Evolutionary conservation across 768 basidiomycete genomes (phyloP).

Genomic region (Inosperma sp.): DNA sequence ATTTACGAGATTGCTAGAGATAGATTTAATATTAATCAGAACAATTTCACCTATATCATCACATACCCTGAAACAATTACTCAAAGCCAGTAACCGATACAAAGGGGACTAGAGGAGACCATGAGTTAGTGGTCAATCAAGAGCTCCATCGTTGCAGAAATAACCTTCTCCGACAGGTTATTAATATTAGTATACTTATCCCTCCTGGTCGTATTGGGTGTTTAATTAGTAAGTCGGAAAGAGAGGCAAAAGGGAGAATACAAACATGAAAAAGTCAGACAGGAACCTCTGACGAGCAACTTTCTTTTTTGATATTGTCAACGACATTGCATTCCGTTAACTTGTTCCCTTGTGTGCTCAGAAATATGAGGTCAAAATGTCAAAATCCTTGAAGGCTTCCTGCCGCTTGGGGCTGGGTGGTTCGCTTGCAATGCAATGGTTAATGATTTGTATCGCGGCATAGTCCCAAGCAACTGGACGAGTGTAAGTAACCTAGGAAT

Average conservation of each 20-base stretch:
- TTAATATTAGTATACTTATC: not conserved
- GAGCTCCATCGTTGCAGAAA: not conserved
- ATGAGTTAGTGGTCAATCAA: too few species aligned
- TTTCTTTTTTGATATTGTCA: not conserved
- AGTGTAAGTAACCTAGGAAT: not conserved
- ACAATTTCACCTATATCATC: too few species aligned
- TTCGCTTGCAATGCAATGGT: not conserved
- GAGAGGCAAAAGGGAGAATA: not conserved
- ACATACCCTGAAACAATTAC: too few species aligned
- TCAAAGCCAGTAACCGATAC: too few species aligned
- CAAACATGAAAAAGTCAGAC: not conserved
- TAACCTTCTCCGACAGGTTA: not conserved
- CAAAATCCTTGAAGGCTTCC: not conserved
- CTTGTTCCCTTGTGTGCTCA: too few species aligned
- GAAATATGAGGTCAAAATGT: not conserved
- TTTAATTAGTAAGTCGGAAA: too few species aligned
- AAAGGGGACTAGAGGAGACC: too few species aligned
- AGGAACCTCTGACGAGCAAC: not conserved
- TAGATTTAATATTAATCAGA: too few species aligned
- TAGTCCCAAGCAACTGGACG: slow-evolving; percentile 3
- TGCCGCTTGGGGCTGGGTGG: not conserved
- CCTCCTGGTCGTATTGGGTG: not conserved
- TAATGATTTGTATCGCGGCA: not conserved
- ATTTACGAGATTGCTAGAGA: too few species aligned
- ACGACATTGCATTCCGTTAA: not conserved